These are phyloP conservation scores for Pichia californica DNA, from an alignment of 805 yeast genomes.

Conservation along the genomic window DNA sequence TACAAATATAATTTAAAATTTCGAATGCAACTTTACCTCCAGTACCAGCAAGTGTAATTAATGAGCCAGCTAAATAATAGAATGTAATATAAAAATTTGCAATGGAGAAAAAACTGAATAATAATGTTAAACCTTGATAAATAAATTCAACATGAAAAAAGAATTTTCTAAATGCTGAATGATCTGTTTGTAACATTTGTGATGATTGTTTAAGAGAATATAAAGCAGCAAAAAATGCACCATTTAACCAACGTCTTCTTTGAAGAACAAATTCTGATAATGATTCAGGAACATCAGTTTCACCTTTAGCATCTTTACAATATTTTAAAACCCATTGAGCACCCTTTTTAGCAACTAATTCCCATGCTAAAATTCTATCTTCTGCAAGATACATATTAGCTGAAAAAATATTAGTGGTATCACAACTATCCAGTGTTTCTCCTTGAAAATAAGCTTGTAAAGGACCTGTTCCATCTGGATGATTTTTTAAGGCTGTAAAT, in stretches of 20 bases:
- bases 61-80: slow-evolving; percentile 85
- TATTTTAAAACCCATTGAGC: slow-evolving; percentile 88
- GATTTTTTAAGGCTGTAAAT: slow-evolving; percentile 77
- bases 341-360: slow-evolving; percentile 76
- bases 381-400: slow-evolving; percentile 98
- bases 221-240: slow-evolving; percentile 94
- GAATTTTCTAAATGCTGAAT: slow-evolving; percentile 71
- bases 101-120: slow-evolving; percentile 88
- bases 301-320: slow-evolving; percentile 90
- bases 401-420: slow-evolving; percentile 66
- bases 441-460: slow-evolving; percentile 85
- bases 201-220: slow-evolving; percentile 81
- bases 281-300: slow-evolving; percentile 94
- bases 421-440: slow-evolving; percentile 41
- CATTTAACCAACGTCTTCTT: slow-evolving; percentile 97
- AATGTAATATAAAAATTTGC: slow-evolving; percentile 90
- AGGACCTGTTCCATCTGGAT: slow-evolving; percentile 91
- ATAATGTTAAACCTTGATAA: slow-evolving; percentile 72
- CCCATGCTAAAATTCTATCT: slow-evolving; percentile 96
- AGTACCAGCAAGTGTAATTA: slow-evolving; percentile 51
- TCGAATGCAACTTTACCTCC: slow-evolving; percentile 86
- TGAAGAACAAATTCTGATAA: slow-evolving; percentile 92
- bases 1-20: slow-evolving; percentile 76
- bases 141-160: slow-evolving; percentile 82
- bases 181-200: slow-evolving; percentile 85